Base-by-base conservation (phyloP, 345 rosid genomes). In the Moringa oleifera region DNA sequence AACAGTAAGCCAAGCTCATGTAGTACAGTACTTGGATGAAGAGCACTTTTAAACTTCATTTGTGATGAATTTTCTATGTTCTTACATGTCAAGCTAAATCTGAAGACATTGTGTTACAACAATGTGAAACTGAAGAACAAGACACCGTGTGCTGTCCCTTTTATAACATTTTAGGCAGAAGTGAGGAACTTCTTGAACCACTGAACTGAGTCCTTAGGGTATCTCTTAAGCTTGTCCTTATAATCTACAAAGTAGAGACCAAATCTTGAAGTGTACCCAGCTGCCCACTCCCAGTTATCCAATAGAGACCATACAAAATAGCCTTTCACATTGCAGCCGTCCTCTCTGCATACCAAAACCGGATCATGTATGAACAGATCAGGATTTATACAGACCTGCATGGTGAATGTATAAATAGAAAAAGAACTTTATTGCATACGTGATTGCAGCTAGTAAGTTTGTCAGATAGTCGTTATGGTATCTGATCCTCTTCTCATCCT, bases 251-350 rank as follows among this genome's bases (percentile, higher is more conserved):
- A 94, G 70, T 88, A 90, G 23, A 94, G 92, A 55, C 99, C 99
- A 64, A 90, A 88, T 64, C 99, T 86, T 25, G 99, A 88, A 56
- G 80, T 77, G 76, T 85, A 88, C 4, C 99, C 99, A 0, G 92
- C 89, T 55, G 79, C 74, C 99, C 99, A 94, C 70, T 94, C 99
- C 96, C 96, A 94, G 20, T 94, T 94, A 66, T 94, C 99, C 75
- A 88, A 56, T 20, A 90, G 53, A 16, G 99, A 88, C 99, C 99
- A 94, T 18, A 61, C 95, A 52, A 94, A 94, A 68, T 94, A 90
- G 24, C 96, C 97, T 76, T 85, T 88, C 68, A 94, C 97, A 63
- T 94, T 94, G 78, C 97, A 94, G 2, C 97, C 96, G 70, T 94
- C 99, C 57, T 90, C 96, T 74, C 90, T 88, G 86, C 62, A 67